Base-by-base conservation (phyloP, 257 asterid genomes). In the Jasminum sambac region DNA sequence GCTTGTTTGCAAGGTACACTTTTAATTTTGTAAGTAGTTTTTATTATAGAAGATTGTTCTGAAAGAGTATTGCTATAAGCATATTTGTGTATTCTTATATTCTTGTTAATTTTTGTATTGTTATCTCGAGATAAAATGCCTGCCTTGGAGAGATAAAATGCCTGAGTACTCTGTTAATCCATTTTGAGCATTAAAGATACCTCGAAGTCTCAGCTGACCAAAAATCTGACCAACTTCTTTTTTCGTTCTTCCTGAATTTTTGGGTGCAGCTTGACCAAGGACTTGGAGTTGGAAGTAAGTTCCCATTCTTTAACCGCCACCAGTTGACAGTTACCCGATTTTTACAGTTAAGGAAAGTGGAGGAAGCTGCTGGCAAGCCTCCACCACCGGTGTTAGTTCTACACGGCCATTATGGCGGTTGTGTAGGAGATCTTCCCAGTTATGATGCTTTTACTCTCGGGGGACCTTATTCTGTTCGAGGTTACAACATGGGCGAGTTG, bases 381-480 rank as follows among this genome's bases (percentile, higher is more conserved):
- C 95, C 95, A 25, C 99, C 99, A 8, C 96, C 99, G 34, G 97
- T 92, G 55, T 75, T 95, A 70, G 98, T 95, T 71, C 92, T 95
- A 70, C 98, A 91, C 64, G 96, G 96, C 64, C 97, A 90, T 80
- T 95, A 91, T 66, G 97, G 98, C 72, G 97, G 97, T 17, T 95
- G 99, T 71, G 95, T 95, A 25, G 99, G 99, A 26, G 98, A 95
- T 79, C 98, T 95, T 82, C 96, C 99, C 34, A 91, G 97, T 69
- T 89, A 95, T 66, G 99, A 95, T 72, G 98, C 98, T 50, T 95
- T 95, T 71, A 86, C 97, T 34, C 84, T 95, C 66, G 99, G 98
- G n/a, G 99, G 99, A 24, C 99, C 98, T 58, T 89, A 95, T 70
- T 91, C 99, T 11, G 98, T 91, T 4, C 81, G 99, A 67, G 98